Conservation (phyloP, 208 protist genomes). For the Trypanosoma scelopori region DNA sequence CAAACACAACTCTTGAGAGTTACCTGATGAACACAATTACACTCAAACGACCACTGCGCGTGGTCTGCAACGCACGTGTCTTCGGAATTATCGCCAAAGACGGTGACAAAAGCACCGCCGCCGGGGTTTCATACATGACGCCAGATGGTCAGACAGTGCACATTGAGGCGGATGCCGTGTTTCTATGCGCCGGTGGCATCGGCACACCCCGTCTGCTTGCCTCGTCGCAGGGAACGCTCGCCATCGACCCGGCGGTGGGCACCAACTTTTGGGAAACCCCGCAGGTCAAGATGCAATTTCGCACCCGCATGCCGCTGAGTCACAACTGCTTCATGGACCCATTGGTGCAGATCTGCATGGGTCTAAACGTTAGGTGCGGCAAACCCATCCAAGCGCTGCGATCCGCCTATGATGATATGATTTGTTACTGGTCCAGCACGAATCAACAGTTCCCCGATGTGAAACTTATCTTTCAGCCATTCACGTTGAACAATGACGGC, state of each 20-base stretch:
- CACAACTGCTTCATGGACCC: slow-evolving; percentile 78
- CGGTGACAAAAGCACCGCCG: slow-evolving; percentile 28
- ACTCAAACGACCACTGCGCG: slow-evolving; percentile 58
- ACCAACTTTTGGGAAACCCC: slow-evolving; percentile 77
- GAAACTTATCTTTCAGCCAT: slow-evolving; percentile 79
- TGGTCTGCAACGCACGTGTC: slow-evolving; percentile 60
- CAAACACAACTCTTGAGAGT: slow-evolving; percentile 71
- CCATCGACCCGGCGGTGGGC: slow-evolving; percentile 39
- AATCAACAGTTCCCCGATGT: slow-evolving; percentile 51
- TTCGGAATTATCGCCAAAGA: slow-evolving; percentile 40
- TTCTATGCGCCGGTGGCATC: slow-evolving; percentile 66
- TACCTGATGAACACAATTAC: slow-evolving; percentile 70
- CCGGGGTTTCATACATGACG: slow-evolving; percentile 50
- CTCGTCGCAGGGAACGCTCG: slow-evolving; percentile 45
- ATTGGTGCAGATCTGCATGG: slow-evolving; percentile 46
- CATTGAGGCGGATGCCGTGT: slow-evolving; percentile 47
- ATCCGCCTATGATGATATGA: slow-evolving; percentile 79
- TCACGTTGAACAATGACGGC: slow-evolving; percentile 79
- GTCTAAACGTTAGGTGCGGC: slow-evolving; percentile 36
- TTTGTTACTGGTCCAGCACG: slow-evolving; percentile 66
- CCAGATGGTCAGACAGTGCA: slow-evolving; percentile 44
- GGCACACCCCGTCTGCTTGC: slow-evolving; percentile 58
- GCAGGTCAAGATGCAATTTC: slow-evolving; percentile 80
- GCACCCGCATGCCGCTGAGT: slow-evolving; percentile 52
- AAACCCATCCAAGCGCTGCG: slow-evolving; percentile 45